These are phyloP conservation scores for Sphaerobolus stellatus DNA, from an alignment of 1,284 basidiomycete species.

Conservation along the genomic window DNA sequence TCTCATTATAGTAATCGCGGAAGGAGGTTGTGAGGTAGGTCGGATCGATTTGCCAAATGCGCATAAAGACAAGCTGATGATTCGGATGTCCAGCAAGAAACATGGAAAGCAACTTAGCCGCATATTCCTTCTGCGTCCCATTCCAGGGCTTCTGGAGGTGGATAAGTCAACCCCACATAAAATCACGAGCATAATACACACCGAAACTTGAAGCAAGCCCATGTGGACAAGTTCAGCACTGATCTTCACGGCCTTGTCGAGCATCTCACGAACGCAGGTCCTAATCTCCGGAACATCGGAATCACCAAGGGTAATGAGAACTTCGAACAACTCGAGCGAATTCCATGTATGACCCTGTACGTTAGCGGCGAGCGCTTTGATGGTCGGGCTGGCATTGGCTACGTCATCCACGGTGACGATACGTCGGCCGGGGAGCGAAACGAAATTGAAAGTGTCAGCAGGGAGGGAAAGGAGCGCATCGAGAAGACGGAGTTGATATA, in stretches of 20 bases:
- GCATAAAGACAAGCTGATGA: conserved; percentile 94
- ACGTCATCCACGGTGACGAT: conserved; percentile 88
- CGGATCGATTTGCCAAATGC: conserved; percentile 90
- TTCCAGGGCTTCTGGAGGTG: conserved; percentile 79
- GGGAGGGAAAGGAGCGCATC: conserved; percentile 87
- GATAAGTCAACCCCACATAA: conserved; percentile 9
- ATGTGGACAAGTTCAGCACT: conserved; percentile 94
- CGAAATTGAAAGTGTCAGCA: conserved; percentile 89
- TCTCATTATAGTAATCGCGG: conserved; percentile 89
- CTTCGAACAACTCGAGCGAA: conserved; percentile 86
- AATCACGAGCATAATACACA: conserved; percentile 41
- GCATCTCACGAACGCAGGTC: conserved; percentile 79
- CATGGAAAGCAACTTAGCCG: conserved; percentile 82
- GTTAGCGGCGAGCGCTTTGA: conserved; percentile 79
- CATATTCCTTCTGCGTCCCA: conserved; percentile 82
- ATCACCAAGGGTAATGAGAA: conserved; percentile 76
- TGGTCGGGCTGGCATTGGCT: conserved; percentile 78
- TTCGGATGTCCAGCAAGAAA: conserved; percentile 93
- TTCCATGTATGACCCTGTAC: conserved; percentile 95
- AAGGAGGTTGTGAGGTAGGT: conserved; percentile 85
- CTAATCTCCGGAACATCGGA: conserved; percentile 71
- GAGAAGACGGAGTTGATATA: conserved; percentile 85
- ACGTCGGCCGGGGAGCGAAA: conserved; percentile 75
- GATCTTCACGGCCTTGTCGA: conserved; percentile 90
- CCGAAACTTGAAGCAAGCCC: conserved; percentile 87